These are phyloP conservation scores for Chaetomium sp. DNA, from an alignment of 2,329 filamentous ascomycete genomes.

Conservation along the genomic window DNA sequence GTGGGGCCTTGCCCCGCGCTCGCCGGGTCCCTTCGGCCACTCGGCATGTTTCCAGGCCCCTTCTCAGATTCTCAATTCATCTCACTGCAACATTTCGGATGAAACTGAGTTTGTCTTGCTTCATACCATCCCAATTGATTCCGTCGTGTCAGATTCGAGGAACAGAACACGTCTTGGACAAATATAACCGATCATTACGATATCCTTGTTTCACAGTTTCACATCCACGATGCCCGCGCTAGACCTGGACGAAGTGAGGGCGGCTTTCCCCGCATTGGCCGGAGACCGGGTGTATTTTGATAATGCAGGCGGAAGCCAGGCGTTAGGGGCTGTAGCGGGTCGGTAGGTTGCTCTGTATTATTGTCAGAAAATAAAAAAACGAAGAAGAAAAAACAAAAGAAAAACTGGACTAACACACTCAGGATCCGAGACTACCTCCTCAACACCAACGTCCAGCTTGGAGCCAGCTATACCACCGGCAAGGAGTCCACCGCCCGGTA, in stretches of 20 bases:
- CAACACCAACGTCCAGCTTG: slow-evolving; percentile 67
- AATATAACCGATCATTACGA: too few relatives aligned
- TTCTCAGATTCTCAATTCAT: too few relatives aligned
- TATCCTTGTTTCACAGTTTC: too few relatives aligned
- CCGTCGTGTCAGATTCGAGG: too few relatives aligned
- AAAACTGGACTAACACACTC: slow-evolving; percentile 1
- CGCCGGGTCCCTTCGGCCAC: too few relatives aligned
- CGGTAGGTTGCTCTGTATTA: slow-evolving; percentile 37
- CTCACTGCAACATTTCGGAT: too few relatives aligned
- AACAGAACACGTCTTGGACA: too few relatives aligned
- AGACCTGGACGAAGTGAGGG: slow-evolving; percentile 49
- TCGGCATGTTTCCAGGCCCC: too few relatives aligned
- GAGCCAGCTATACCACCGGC: slow-evolving; percentile 59
- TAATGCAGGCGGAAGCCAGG: slow-evolving; percentile 71
- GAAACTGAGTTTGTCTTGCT: too few relatives aligned
- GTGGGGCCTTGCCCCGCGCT: too few relatives aligned
- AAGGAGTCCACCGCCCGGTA: slow-evolving; percentile 55
- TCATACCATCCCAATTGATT: too few relatives aligned
- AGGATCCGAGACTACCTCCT: slow-evolving; percentile 61
- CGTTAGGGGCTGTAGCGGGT: slow-evolving; percentile 59
- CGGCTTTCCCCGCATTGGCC: slow-evolving; percentile 61
- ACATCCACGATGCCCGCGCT: slow-evolving; percentile 26
- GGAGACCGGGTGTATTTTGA: slow-evolving; percentile 64
- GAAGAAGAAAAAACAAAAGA: too few relatives aligned
- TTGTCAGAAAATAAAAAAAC: neutral